phyloP scores from a whole-genome alignment of 345 rosid species.

The Lagerstroemia speciosa region DNA sequence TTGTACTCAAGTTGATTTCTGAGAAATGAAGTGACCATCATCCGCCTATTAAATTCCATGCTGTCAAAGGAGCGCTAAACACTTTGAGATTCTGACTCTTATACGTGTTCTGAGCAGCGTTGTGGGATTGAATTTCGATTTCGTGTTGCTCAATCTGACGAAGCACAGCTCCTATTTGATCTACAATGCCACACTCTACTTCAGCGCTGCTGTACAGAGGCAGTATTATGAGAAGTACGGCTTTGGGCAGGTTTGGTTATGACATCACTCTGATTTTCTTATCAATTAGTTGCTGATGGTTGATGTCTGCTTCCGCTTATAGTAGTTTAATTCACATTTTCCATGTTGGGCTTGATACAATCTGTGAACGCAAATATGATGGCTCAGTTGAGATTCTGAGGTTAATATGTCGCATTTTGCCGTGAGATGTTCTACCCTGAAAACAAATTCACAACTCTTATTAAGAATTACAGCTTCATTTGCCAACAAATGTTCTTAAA shows the following conservation, averaged over 20 bases:
- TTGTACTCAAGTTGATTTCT: no score
- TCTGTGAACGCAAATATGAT: background rate
- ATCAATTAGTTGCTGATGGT: no score
- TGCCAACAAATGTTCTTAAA: background rate
- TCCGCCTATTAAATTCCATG: no score
- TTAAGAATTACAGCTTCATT: background rate
- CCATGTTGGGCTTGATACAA: background rate
- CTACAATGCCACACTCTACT: slow-evolving; percentile 78
- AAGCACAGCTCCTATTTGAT: slow-evolving; percentile 93
- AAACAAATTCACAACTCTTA: background rate
- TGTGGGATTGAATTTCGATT: slow-evolving; percentile 86
- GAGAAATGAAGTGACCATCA: no score
- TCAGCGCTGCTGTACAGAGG: slow-evolving; percentile 58
- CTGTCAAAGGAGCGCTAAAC: no score
- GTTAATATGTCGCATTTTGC: background rate
- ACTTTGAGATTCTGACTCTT: background rate
- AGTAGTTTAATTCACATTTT: background rate
- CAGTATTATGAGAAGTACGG: slow-evolving; percentile 81
- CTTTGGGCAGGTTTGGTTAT: slow-evolving; percentile 26
- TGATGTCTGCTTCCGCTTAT: no score
- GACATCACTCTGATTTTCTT: no score
- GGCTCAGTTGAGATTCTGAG: background rate
- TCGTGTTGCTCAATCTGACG: slow-evolving; percentile 77
- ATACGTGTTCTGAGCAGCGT: slow-evolving; percentile 30
- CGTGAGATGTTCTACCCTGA: no score